Base-by-base conservation (phyloP, 768 basidiomycete species). In the Gyrodon lividus region DNA sequence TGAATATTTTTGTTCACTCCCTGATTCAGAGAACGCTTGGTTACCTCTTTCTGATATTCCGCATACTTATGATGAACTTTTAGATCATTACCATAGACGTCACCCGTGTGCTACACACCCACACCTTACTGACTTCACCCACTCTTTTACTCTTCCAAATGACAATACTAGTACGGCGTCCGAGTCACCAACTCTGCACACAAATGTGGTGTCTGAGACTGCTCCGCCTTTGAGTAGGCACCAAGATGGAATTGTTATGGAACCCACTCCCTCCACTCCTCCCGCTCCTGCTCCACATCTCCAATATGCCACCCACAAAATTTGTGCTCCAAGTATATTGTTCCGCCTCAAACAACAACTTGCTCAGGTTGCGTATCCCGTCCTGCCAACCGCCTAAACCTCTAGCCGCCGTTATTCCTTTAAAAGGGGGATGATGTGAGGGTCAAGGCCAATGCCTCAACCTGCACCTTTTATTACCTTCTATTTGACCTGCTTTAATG, bases 331-430 rank as follows among this genome's bases (percentile, higher is more conserved):
- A 30, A 52, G 19, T 65, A 64, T 31, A 43, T 59, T 31, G 64
- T 65, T 24, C 62, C 62, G 0, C 10, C 44, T 12, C 51, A 46
- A 17, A 61, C 63, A 6, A 66, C 58, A 8, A 61, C 62, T 9
- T 50, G 40, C 35, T 49, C 59, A 22, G 61, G 64, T 37, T 50
- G 59, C 30, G 43, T 66, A 16, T 54, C 58, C 6, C 35, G 6
- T 28, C 26, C 26, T 1, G 26, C 26, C 6, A 6, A 28, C 3
- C 6, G 26, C 26, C 6, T 28, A 26, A 4, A 65, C 59, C 38
- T 47, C 55, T 17, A 23, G 23, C 14, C 30, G 57, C 6, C 46
- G 55, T 37, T 31, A 57, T 43, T 17, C 34, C 31, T 24, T 43
- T 24, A 46, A 38, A 56, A 56, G 52, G 55, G 52, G 51, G 51